Conservation (phyloP, 148 eudicot species). For the Vaccinium corymbosum region DNA sequence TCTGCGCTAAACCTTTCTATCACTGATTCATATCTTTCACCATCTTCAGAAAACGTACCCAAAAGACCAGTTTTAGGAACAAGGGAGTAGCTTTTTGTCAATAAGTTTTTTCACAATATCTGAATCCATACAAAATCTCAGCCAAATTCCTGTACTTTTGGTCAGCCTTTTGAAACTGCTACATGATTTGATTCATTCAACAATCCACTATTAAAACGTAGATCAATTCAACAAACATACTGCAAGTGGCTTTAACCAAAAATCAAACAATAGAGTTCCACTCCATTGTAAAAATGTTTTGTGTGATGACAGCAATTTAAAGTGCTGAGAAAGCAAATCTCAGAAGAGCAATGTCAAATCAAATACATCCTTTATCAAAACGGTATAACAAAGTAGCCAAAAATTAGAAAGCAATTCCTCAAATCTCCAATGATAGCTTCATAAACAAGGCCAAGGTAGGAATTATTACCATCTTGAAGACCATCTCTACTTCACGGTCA, state of each 20-base stretch:
- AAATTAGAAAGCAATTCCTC: background rate
- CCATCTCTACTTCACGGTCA: conserved; percentile 28
- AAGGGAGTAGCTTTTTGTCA: background rate
- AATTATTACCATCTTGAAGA: background rate
- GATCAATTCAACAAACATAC: background rate
- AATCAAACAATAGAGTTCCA: background rate
- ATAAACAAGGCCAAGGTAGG: conserved; percentile 6
- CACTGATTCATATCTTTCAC: background rate
- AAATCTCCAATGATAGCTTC: background rate
- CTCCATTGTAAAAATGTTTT: background rate
- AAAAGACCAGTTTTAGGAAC: background rate
- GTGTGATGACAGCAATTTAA: background rate
- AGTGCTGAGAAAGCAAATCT: conserved; percentile 3
- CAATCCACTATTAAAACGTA: background rate
- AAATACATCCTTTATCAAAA: background rate
- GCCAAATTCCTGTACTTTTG: background rate
- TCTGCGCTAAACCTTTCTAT: background rate
- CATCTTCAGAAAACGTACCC: background rate
- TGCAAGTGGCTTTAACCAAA: background rate
- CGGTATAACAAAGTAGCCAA: background rate
- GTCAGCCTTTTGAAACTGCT: background rate
- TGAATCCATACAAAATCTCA: background rate
- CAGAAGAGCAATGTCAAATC: background rate
- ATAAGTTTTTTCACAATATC: background rate
- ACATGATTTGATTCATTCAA: background rate